phyloP scores from a whole-genome alignment of 2,329 filamentous ascomycete species.

The Endoconidiophora polonica region DNA sequence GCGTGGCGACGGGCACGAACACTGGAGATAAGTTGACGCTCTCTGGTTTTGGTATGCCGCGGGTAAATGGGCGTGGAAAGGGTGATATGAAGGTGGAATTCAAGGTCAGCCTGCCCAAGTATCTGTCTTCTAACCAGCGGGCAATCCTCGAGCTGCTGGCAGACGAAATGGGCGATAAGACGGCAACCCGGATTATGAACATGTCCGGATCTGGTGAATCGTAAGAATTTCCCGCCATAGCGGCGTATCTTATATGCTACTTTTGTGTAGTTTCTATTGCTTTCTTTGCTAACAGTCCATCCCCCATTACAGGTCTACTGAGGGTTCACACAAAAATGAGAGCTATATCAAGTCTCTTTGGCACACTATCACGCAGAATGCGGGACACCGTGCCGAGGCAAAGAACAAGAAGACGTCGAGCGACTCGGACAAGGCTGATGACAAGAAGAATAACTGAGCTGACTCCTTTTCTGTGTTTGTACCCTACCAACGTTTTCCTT shows the following conservation, averaged over 20 bases:
- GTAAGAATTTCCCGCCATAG: slow-evolving; percentile 25
- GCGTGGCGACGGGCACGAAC: slow-evolving; percentile 76
- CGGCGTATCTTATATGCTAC: neutral
- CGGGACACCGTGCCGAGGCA: slow-evolving; percentile 30
- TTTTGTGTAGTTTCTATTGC: neutral
- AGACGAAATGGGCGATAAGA: slow-evolving; percentile 88
- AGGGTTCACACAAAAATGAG: slow-evolving; percentile 52
- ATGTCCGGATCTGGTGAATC: slow-evolving; percentile 26
- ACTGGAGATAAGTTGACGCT: slow-evolving; percentile 87
- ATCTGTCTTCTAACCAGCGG: slow-evolving; percentile 75
- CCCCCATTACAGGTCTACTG: neutral
- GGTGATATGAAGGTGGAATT: slow-evolving; percentile 91
- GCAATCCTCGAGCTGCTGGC: slow-evolving; percentile 91
- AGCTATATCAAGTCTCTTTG: slow-evolving; percentile 86
- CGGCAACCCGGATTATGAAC: slow-evolving; percentile 84
- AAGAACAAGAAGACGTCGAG: slow-evolving; percentile 16
- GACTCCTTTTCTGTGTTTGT: neutral
- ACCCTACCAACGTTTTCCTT: neutral
- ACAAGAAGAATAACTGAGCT: slow-evolving; percentile 12
- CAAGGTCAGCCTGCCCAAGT: slow-evolving; percentile 90
- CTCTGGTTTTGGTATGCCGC: slow-evolving; percentile 85
- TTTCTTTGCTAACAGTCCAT: neutral
- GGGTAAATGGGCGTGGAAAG: slow-evolving; percentile 49
- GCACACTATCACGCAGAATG: slow-evolving; percentile 77
- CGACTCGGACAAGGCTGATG: slow-evolving; percentile 15